A percentile compares a stretch with the other conserved stretches of the same genome.
Conservation (phyloP, 345 rosid genomes). For the Lepidium didymum region DNA sequence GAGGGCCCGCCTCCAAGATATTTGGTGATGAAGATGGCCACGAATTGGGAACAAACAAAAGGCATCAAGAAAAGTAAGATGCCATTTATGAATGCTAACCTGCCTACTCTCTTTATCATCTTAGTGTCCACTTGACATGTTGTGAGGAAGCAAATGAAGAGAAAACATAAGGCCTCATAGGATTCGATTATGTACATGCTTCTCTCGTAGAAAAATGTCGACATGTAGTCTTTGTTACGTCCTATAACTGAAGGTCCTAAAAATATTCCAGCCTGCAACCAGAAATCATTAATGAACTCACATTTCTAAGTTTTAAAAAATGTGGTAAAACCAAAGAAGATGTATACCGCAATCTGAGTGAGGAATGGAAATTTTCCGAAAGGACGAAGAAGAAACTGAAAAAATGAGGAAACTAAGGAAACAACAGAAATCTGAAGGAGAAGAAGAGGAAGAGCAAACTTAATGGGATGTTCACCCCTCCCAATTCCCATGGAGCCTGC, state of each 20-base stretch:
- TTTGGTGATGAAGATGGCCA: constrained; percentile 11
- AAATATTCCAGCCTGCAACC: constrained; percentile 35
- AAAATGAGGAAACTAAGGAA: neutral
- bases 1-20: neutral
- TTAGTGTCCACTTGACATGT: constrained; percentile 32
- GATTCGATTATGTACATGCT: constrained; percentile 19
- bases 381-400: constrained; percentile 31
- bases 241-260: constrained; percentile 37
- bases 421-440: constrained; percentile 29
- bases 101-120: constrained; percentile 33
- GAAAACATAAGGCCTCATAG: constrained; percentile 27
- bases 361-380: constrained; percentile 30
- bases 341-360: constrained; percentile 31
- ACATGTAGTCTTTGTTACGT: constrained; percentile 7
- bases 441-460: constrained; percentile 23
- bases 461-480: neutral
- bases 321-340: neutral
- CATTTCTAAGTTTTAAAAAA: neutral
- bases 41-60: neutral
- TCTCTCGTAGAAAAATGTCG: constrained; percentile 14
- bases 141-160: constrained; percentile 29
- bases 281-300: neutral
- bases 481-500: neutral
- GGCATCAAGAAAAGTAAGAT: constrained; percentile 29
- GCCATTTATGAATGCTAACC: constrained; percentile 31